Percentiles rank a stretch among this genome's conserved stretches.
phyloP scores from a whole-genome alignment of 2,329 filamentous ascomycete species.

The Xylariaceae sp. region DNA sequence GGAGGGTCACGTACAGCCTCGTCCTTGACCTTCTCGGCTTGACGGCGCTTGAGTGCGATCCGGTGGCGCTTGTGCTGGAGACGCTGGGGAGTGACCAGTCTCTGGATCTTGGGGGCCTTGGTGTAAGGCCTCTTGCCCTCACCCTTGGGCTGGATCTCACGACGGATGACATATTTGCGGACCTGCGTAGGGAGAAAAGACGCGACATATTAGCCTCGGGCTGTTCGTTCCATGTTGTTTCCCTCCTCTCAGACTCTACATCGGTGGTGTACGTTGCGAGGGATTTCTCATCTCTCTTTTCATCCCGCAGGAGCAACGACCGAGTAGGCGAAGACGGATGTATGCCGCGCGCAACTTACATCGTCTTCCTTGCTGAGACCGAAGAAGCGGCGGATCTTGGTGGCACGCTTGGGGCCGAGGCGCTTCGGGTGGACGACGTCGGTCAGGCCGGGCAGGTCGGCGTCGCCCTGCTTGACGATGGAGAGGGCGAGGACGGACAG shows the following conservation, averaged over 20 bases:
- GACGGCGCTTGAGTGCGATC: constrained; percentile 95
- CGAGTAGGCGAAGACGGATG: constrained; percentile 66
- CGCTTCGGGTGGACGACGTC: constrained; percentile 98
- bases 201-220: constrained; percentile 33
- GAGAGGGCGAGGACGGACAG: constrained; percentile 88
- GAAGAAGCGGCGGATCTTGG: constrained; percentile 99
- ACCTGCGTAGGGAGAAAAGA: constrained; percentile 48
- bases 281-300: constrained; percentile 33
- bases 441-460: constrained; percentile 90
- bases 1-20: constrained; percentile 70
- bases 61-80: constrained; percentile 99
- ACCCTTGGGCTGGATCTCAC: constrained; percentile 92
- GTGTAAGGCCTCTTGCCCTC: constrained; percentile 98
- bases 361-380: constrained; percentile 99
- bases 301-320: constrained; percentile 35
- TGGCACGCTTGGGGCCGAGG: constrained; percentile 98
- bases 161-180: constrained; percentile 99
- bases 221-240: constrained; percentile 12
- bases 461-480: constrained; percentile 97
- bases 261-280: constrained; percentile 40
- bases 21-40: constrained; percentile 95
- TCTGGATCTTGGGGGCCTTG: constrained; percentile 99
- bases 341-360: constrained; percentile 64
- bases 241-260: constrained; percentile 28
- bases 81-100: constrained; percentile 97